These are phyloP conservation scores for Haematococcus lacustris DNA, from an alignment of 139 green algal species.

Conservation along the genomic window DNA sequence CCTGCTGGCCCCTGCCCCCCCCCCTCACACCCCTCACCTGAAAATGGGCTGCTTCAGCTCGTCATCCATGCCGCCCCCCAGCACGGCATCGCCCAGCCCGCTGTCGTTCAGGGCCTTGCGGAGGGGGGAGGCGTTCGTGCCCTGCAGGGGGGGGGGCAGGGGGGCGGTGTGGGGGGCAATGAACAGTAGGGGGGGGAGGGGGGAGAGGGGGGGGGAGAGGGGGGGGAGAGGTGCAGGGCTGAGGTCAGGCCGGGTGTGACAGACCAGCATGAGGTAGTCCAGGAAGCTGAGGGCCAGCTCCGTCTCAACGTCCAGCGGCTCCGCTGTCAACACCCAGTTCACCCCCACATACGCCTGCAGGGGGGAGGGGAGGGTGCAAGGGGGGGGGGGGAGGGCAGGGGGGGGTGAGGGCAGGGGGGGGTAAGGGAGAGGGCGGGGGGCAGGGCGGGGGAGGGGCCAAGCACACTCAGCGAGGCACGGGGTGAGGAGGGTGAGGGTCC, in stretches of 20 bases:
- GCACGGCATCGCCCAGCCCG: slow-evolving; percentile 83
- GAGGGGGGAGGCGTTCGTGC: slow-evolving; percentile 14
- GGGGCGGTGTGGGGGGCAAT: no score
- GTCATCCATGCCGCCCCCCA: slow-evolving; percentile 88
- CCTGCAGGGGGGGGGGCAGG: no score
- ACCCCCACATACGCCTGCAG: slow-evolving; percentile 74
- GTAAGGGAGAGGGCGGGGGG: no score
- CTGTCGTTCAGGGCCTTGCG: slow-evolving; percentile 71
- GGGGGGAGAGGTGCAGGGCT: no score
- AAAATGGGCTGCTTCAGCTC: slow-evolving; percentile 89
- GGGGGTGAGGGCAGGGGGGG: no score
- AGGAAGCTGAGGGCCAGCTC: slow-evolving; percentile 91
- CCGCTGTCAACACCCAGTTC: slow-evolving; percentile 89
- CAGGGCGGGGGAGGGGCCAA: no score
- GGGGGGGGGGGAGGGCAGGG: background rate
- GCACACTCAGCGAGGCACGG: no score
- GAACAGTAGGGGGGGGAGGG: no score
- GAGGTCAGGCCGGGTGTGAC: no score
- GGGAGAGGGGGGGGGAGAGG: no score
- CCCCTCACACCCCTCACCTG: slow-evolving; percentile 47
- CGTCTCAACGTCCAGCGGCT: slow-evolving; percentile 83
- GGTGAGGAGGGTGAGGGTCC: no score
- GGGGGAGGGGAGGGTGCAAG: background rate
- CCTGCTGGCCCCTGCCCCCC: slow-evolving; percentile 74
- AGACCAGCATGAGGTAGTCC: slow-evolving; percentile 88